Base-by-base conservation (phyloP, 1,139 yeast species). In the Diutina siamensis region DNA sequence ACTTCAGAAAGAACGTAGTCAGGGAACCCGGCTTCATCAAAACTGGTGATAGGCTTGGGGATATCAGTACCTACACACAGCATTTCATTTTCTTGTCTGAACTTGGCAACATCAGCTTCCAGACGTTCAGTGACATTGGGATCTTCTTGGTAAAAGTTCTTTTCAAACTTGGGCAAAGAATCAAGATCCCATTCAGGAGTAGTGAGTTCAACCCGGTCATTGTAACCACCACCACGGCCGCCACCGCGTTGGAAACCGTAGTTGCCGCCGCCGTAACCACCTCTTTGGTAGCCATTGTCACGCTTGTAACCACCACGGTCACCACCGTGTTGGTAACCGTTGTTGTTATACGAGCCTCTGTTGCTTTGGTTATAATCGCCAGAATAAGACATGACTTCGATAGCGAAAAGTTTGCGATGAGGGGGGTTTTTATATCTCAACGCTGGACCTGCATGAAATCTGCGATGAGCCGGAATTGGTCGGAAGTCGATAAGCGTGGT, bases 11-110 rank as follows among this genome's bases (percentile, higher is more conserved):
- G 74, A 41, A 92, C 97, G 61, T 92, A 89, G 56, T 80, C 85
- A 53, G 97, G 97, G 77, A 89, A 89, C 44, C 96, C 96, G 60
- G 95, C 95, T 71, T 92, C 97, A 55, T 92, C 96, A 59, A 92
- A 92, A 45, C 77, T 61, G 54, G 92, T 82, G 58, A 92, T 86
- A 55, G 99, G 99, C 71, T 87, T 85, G 55, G 98, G 98, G 57
- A 92, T 85, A 55, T 87, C 83, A 45, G 71, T 63, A 57, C 99
- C 99, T 50, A 68, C 62, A 54, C 85, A 76, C 51, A 83, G 82
- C 97, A 92, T 92, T 58, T 85, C 89, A 63, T 82, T 75, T 57
- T 80, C 80, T 52, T 75, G 74, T 72, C 98, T 83, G 73, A 89
- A 92, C 44, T 69, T 73, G 40, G 60, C 66, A 53, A 92, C 75